A percentile compares a stretch with the other conserved stretches of the same genome.
Conservation (phyloP, 345 rosid genomes). For the Eucalyptus polyanthemos region DNA sequence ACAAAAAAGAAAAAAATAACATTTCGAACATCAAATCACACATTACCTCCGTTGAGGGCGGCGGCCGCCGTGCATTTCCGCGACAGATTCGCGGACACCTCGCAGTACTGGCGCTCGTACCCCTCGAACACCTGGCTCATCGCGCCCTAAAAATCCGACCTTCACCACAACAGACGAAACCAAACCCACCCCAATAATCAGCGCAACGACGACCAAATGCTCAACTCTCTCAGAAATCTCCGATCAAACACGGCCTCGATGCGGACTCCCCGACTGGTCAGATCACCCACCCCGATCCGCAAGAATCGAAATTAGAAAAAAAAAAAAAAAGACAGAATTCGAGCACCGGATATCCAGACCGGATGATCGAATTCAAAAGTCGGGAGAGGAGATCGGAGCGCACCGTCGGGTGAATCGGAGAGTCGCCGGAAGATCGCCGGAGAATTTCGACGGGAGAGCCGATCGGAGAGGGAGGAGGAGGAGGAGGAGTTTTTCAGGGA, state of each 20-base stretch:
- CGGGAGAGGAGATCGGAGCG: neutral
- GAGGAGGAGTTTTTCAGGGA: neutral
- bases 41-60: slow-evolving; percentile 21
- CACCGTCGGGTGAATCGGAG: neutral
- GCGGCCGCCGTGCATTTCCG: slow-evolving; percentile 11
- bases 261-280: neutral
- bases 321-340: too few relatives aligned
- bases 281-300: neutral
- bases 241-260: neutral
- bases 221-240: neutral
- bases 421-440: neutral
- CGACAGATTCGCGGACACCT: slow-evolving; percentile 11
- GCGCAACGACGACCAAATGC: neutral
- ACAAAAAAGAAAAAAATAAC: too few relatives aligned
- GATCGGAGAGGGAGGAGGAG: neutral
- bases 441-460: neutral
- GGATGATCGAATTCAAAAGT: neutral
- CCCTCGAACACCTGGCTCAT: slow-evolving; percentile 25
- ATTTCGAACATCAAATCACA: neutral
- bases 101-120: slow-evolving; percentile 10
- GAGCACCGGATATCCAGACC: too few relatives aligned
- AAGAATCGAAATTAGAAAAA: neutral
- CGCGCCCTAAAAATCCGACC: neutral
- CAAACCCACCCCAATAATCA: neutral
- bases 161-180: neutral